These are phyloP conservation scores for Neobulgaria alba DNA, from an alignment of 2,329 filamentous ascomycete species.

Conservation along the genomic window DNA sequence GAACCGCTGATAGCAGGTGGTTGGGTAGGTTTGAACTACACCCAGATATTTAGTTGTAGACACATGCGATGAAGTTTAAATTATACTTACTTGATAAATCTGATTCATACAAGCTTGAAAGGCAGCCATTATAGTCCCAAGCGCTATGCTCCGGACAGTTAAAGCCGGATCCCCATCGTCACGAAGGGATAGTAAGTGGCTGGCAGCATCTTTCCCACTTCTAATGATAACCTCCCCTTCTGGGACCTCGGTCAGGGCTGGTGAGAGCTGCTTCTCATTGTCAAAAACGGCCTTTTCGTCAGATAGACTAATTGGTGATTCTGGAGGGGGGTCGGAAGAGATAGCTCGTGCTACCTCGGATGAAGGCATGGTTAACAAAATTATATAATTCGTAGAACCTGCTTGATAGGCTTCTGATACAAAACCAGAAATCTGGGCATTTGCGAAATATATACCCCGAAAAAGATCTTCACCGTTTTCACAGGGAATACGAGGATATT, in stretches of 20 bases:
- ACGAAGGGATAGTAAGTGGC: conserved; percentile 40
- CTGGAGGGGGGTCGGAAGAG: too few relatives aligned
- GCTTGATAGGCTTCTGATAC: too few relatives aligned
- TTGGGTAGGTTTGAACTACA: conserved; percentile 43
- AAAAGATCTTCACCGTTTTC: too few relatives aligned
- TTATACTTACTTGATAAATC: conserved; percentile 40
- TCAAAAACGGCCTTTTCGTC: conserved; percentile 21
- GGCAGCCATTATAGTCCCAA: conserved; percentile 40
- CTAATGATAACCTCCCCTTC: conserved; percentile 34
- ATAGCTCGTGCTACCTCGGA: too few relatives aligned
- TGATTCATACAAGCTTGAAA: conserved; percentile 49
- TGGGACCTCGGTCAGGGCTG: background rate
- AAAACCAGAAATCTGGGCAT: too few relatives aligned
- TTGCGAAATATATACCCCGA: too few relatives aligned
- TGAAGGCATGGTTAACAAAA: too few relatives aligned
- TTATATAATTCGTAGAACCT: too few relatives aligned
- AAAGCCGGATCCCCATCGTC: conserved; percentile 44
- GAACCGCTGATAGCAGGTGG: conserved; percentile 42
- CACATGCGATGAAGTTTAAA: background rate
- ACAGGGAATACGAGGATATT: too few relatives aligned
- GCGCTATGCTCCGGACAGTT: conserved; percentile 44
- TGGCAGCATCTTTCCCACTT: conserved; percentile 42
- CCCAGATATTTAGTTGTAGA: background rate
- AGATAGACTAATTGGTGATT: background rate
- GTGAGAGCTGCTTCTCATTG: conserved; percentile 28